These are phyloP conservation scores for Trametes sp. DNA, from an alignment of 1,284 basidiomycete genomes.

Conservation along the genomic window DNA sequence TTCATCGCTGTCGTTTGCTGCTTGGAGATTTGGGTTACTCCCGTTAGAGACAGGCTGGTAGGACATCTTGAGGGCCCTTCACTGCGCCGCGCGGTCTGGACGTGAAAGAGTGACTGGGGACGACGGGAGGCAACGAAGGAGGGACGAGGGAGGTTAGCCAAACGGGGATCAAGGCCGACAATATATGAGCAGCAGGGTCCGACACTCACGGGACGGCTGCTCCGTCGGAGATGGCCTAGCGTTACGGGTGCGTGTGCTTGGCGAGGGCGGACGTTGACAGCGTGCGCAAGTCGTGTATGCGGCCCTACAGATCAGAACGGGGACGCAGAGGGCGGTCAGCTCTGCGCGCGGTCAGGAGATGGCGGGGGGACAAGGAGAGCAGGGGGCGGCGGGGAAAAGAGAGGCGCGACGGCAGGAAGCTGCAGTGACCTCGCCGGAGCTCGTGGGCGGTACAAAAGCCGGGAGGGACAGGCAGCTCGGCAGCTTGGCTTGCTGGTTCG, in stretches of 20 bases:
- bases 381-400: conserved; percentile 2
- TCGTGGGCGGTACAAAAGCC: not conserved
- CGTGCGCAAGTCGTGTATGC: not conserved
- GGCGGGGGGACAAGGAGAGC: not conserved
- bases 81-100: conserved; percentile 20
- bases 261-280: conserved; percentile 7
- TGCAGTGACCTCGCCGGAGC: conserved; percentile 13
- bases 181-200: conserved; percentile 8
- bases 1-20: conserved; percentile 12
- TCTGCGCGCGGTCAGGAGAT: not conserved
- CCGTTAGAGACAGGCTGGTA: conserved; percentile 43
- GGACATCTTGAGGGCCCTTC: conserved; percentile 32
- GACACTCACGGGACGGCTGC: conserved; percentile 28
- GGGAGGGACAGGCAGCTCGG: not conserved
- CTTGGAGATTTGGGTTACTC: conserved; percentile 27
- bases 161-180: conserved; percentile 8
- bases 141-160: conserved; percentile 2
- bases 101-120: conserved; percentile 24
- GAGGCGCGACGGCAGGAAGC: conserved; percentile 5
- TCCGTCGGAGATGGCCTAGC: conserved; percentile 3
- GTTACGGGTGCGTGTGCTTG: conserved; percentile 12
- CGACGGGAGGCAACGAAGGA: not conserved
- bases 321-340: not conserved
- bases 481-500: not conserved
- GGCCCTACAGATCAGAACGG: not conserved